These are phyloP conservation scores for Saccharomycopsis sp. DNA, from an alignment of 805 yeast genomes.

Conservation along the genomic window DNA sequence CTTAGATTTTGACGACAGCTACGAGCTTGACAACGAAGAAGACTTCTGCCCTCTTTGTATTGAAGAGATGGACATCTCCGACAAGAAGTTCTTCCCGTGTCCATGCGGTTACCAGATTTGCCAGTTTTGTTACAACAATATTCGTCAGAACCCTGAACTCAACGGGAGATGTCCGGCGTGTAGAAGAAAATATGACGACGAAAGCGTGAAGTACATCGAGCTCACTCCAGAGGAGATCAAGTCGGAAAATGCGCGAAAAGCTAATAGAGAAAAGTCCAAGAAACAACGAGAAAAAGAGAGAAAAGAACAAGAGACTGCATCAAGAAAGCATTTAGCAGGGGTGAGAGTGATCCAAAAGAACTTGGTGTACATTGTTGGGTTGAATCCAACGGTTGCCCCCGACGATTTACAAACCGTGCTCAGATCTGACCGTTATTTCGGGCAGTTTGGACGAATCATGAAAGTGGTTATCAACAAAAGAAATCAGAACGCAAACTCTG, in stretches of 20 bases:
- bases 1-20: not conserved
- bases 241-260: conserved; percentile 68
- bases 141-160: conserved; percentile 88
- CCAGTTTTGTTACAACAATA: conserved; percentile 95
- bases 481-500: conserved; percentile 36
- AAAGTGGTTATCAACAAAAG: conserved; percentile 89
- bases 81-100: conserved; percentile 96
- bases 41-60: conserved; percentile 79
- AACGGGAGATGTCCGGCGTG: conserved; percentile 98
- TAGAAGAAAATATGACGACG: conserved; percentile 89
- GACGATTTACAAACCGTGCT: conserved; percentile 77
- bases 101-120: conserved; percentile 99
- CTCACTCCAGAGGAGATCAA: conserved; percentile 80
- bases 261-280: conserved; percentile 71
- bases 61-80: conserved; percentile 96
- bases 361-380: conserved; percentile 92
- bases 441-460: conserved; percentile 94
- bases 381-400: conserved; percentile 76
- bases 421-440: conserved; percentile 88
- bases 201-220: conserved; percentile 76
- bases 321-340: conserved; percentile 86
- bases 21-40: conserved; percentile 22
- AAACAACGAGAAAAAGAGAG: conserved; percentile 85
- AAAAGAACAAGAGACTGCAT: conserved; percentile 75
- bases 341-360: conserved; percentile 96